Evolutionary conservation across 345 rosid species (phyloP), one percentile per base, ranked within the genome.

Genomic region (Barbarea vulgaris): DNA sequence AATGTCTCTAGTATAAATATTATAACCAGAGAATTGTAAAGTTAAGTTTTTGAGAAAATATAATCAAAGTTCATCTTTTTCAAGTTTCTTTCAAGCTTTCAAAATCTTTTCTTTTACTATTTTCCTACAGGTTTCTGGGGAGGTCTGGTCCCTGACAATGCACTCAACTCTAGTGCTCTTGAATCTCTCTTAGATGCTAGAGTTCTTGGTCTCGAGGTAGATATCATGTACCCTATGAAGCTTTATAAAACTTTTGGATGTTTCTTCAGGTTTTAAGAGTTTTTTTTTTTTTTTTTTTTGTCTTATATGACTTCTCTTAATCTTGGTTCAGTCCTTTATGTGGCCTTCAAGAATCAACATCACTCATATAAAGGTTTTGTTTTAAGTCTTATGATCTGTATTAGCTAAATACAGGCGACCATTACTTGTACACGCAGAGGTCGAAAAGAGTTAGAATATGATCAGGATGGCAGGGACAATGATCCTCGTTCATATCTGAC

Each of bases 61-160:
- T n/a, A n/a, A n/a, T n/a, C n/a, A n/a, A n/a, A n/a, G n/a, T n/a
- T n/a, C n/a, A n/a, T n/a, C n/a, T n/a, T n/a, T n/a, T n/a, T n/a
- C n/a, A n/a, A n/a, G n/a, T n/a, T n/a, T n/a, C n/a, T n/a, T n/a
- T n/a, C n/a, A n/a, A n/a, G n/a, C n/a, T n/a, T n/a, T n/a, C n/a
- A n/a, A n/a, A n/a, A n/a, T n/a, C n/a, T n/a, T n/a, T n/a, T n/a
- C n/a, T n/a, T n/a, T 46, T 34, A 15, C 31, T n/a, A 21, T 27
- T 25, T 57, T 21, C 66, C 42, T 80, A 53, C 81, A 92, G 99
- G 99, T 57, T 95, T 95, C 51, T 95, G 99, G 99, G 99, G 99
- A 73, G 97, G 99, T 72, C 81, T 92, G 54, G 97, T 90, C 64
- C 97, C 99, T 69, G 97, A 81, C 33, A 95, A 95, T 83, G 99